A percentile compares a stretch with the other conserved stretches of the same genome.
Evolutionary conservation across 768 basidiomycete species (phyloP).

Genomic region (Termitomyces titanicus): DNA sequence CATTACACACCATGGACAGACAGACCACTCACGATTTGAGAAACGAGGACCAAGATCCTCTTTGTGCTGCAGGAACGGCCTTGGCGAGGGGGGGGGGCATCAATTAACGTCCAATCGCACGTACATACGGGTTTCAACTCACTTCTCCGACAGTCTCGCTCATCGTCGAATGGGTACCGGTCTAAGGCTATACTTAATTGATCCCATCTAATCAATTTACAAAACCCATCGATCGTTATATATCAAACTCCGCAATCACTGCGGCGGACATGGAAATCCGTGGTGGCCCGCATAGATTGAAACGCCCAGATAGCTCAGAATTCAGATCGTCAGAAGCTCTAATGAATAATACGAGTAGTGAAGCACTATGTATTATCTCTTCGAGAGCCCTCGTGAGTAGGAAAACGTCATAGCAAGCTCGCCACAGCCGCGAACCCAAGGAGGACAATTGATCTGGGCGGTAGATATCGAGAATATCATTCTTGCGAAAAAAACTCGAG

Average conservation of each 20-base stretch:
- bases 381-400: no score
- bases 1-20: neutral
- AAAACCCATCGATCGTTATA: neutral
- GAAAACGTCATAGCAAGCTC: no score
- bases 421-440: no score
- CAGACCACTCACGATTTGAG: constrained; percentile 71
- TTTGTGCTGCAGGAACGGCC: constrained; percentile 81
- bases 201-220: constrained; percentile 2
- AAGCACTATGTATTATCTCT: no score
- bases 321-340: no score
- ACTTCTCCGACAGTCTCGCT: constrained; percentile 27
- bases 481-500: no score
- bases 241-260: constrained; percentile 10
- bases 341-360: no score
- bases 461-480: no score
- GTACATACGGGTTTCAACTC: constrained; percentile 1
- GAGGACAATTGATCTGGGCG: no score
- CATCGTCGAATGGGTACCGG: constrained; percentile 6
- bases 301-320: no score
- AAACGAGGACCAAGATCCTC: constrained; percentile 86
- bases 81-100: constrained; percentile 19
- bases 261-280: no score
- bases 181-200: neutral
- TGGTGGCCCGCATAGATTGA: no score
- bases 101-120: neutral